Conservation (phyloP, 495 filamentous ascomycete genomes). For the Penicillium subrubescens region DNA sequence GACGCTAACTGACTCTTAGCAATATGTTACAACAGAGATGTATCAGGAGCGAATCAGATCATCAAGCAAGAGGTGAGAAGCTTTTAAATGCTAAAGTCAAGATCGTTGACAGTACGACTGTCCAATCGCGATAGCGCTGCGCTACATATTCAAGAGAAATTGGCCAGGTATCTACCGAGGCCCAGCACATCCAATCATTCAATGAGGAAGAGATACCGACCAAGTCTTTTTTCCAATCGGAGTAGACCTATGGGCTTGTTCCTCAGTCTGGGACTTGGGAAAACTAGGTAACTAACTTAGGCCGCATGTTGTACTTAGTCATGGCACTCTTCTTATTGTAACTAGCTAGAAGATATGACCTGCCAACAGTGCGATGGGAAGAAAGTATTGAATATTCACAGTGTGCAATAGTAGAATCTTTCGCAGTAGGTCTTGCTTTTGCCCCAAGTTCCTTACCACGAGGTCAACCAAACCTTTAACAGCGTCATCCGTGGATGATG, state of each 20-base stretch:
- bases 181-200: neutral
- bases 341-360: too few relatives aligned
- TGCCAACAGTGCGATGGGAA: neutral
- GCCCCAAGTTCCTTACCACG: neutral
- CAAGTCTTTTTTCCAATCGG: neutral
- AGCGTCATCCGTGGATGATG: neutral
- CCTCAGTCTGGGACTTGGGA: neutral
- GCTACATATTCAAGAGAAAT: neutral
- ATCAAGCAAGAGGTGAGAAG: neutral
- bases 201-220: neutral
- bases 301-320: neutral
- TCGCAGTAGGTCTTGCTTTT: neutral
- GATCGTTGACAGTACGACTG: neutral
- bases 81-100: neutral
- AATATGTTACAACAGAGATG: neutral
- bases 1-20: neutral
- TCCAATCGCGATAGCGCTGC: neutral
- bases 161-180: neutral
- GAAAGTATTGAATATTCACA: neutral
- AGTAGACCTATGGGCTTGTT: neutral
- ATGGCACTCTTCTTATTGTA: neutral
- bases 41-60: neutral
- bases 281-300: neutral
- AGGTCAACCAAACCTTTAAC: neutral
- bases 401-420: neutral